Percentiles rank a stretch among this genome's conserved stretches.
Evolutionary conservation across 2,329 filamentous ascomycete genomes (phyloP).

Genomic region (Verticillium dahliae): DNA sequence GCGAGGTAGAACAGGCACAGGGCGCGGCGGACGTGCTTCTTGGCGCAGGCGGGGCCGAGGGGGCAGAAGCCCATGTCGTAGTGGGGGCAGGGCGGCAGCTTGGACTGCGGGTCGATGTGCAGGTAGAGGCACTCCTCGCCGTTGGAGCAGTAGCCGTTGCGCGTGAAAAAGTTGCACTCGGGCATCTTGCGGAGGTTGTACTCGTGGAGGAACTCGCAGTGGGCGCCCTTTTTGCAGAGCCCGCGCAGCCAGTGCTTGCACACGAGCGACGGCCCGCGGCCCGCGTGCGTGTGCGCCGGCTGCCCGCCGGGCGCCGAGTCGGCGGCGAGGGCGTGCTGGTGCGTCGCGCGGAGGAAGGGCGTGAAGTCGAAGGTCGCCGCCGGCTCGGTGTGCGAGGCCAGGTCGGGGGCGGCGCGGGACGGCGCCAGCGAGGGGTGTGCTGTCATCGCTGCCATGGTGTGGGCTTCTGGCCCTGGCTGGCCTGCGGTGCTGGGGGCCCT

Average conservation of each 20-base stretch:
- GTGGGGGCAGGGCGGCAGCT: constrained; percentile 75
- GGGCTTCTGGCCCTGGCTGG: background rate
- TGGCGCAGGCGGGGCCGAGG: constrained; percentile 77
- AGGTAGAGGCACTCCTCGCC: constrained; percentile 95
- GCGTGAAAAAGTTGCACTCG: constrained; percentile 93
- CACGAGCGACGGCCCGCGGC: constrained; percentile 78
- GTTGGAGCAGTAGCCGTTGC: constrained; percentile 92
- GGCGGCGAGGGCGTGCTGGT: constrained; percentile 71
- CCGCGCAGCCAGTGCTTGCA: constrained; percentile 99
- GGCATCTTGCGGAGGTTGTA: constrained; percentile 98
- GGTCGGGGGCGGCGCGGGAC: constrained; percentile 25
- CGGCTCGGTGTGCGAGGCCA: constrained; percentile 51
- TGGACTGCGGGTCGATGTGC: constrained; percentile 77
- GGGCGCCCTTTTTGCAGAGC: constrained; percentile 94
- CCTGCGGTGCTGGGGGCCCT: background rate
- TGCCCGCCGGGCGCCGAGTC: constrained; percentile 77
- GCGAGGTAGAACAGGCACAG: constrained; percentile 83
- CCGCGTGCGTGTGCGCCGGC: constrained; percentile 55
- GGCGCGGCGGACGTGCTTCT: constrained; percentile 78
- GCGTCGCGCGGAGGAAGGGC: constrained; percentile 75
- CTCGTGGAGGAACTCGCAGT: constrained; percentile 96
- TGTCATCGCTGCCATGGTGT: constrained; percentile 16
- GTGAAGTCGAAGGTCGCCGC: constrained; percentile 74
- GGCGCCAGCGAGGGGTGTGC: constrained; percentile 15
- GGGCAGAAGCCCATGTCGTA: constrained; percentile 95